Evolutionary conservation across 495 filamentous ascomycete genomes (phyloP).

Genomic region (Aspergillus cristatus): DNA sequence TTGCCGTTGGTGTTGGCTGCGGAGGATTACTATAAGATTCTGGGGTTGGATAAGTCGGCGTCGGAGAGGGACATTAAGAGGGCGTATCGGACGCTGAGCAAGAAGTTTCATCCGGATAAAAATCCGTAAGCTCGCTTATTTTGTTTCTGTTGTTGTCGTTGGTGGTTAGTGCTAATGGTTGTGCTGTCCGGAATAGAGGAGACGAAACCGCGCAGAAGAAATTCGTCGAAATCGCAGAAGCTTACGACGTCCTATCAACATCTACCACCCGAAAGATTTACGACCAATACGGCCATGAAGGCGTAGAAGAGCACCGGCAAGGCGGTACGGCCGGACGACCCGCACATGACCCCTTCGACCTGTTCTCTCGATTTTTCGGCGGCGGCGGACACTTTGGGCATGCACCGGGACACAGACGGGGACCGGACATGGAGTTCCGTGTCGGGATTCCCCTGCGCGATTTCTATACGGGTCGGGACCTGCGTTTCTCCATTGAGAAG

Average conservation of each 20-base stretch:
- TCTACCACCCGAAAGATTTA: slow-evolving; percentile 79
- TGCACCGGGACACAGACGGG: slow-evolving; percentile 65
- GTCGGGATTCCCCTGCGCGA: slow-evolving; percentile 75
- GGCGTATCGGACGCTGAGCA: slow-evolving; percentile 88
- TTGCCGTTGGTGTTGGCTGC: slow-evolving; percentile 47
- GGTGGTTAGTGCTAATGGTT: not conserved
- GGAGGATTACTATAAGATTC: slow-evolving; percentile 90
- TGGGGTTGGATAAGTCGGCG: slow-evolving; percentile 72
- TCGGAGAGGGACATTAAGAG: slow-evolving; percentile 88
- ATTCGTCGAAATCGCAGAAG: slow-evolving; percentile 91
- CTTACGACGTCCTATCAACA: slow-evolving; percentile 88
- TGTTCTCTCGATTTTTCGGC: slow-evolving; percentile 97
- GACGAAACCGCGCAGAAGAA: slow-evolving; percentile 77
- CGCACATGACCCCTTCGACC: slow-evolving; percentile 83
- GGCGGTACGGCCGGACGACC: slow-evolving; percentile 51
- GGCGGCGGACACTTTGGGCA: slow-evolving; percentile 76
- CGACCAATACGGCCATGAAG: slow-evolving; percentile 91
- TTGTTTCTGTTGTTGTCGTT: not conserved
- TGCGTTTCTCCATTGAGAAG: slow-evolving; percentile 84
- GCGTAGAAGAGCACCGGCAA: slow-evolving; percentile 72
- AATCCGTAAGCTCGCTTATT: slow-evolving; percentile 64
- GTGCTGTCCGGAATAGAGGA: slow-evolving; percentile 40
- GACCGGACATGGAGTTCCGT: slow-evolving; percentile 84
- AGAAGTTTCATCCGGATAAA: slow-evolving; percentile 97
- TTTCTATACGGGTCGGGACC: slow-evolving; percentile 84